Evolutionary conservation across 306 rosid species (phyloP).

Genomic region (Sesbania bispinosa): DNA sequence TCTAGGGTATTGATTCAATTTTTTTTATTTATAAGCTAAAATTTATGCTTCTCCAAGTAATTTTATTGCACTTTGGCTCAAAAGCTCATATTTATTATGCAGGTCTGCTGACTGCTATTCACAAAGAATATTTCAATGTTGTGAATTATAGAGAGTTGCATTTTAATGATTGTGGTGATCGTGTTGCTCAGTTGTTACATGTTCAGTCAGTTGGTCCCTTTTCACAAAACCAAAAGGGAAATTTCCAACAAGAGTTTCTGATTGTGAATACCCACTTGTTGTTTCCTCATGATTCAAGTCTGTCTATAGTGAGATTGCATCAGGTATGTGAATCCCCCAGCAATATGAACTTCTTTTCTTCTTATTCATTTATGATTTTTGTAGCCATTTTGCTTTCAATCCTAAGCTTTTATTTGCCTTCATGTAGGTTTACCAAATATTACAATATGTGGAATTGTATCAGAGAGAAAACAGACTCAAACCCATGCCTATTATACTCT

Average conservation of each 20-base stretch:
- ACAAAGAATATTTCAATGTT: conserved; percentile 49
- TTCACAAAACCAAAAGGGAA: conserved; percentile 37
- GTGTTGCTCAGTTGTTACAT: conserved; percentile 93
- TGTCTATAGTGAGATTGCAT: conserved; percentile 67
- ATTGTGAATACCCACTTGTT: conserved; percentile 91
- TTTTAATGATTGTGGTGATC: conserved; percentile 79
- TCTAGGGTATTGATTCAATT: not conserved
- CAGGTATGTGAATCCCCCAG: conserved; percentile 41
- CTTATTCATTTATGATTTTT: conserved; percentile 1
- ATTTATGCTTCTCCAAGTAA: too few species aligned
- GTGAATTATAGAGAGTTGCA: conserved; percentile 60
- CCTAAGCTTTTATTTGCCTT: conserved; percentile 13
- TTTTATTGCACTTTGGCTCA: too few species aligned
- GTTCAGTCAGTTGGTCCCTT: conserved; percentile 55
- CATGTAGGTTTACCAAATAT: conserved; percentile 77
- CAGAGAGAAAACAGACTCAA: conserved; percentile 79
- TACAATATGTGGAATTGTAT: conserved; percentile 70
- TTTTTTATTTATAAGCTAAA: not conserved
- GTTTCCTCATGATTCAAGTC: conserved; percentile 93
- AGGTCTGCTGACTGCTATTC: conserved; percentile 91
- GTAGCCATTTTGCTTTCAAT: conserved; percentile 13
- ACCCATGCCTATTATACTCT: conserved; percentile 79
- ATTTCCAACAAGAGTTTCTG: conserved; percentile 57
- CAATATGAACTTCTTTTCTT: not conserved
- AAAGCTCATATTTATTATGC: conserved; percentile 8